Base-by-base conservation (phyloP, 257 asterid species). In the Agastache rugosa region DNA sequence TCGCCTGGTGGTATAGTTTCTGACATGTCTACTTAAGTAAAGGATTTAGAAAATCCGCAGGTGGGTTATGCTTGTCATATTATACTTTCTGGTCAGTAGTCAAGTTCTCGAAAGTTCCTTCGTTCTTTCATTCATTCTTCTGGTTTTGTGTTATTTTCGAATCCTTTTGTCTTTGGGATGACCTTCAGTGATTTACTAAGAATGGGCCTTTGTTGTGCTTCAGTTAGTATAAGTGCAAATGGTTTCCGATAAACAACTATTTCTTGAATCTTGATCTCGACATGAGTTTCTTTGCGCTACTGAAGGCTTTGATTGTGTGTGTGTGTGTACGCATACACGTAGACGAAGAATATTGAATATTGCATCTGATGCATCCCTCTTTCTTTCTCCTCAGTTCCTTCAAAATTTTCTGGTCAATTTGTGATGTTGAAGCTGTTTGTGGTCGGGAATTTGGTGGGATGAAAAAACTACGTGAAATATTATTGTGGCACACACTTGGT, bases 1-100 rank as follows among this genome's bases (percentile, higher is more conserved):
- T 63, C 53, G 6, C 69, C 12, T 39, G 35, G 53, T 39, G 69
- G 69, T 41, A 0, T 11, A 39, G 34, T 19, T 63, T 51, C 11
- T 8, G 67, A 62, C 25, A n/a, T 11, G 50, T 37, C 31, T n/a
- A 27, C 64, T 11, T 58, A 58, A 12, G 41, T 58, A 7, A 11
- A 14, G 39, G 34, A 14, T 59, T 11, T 11, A 59, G 20, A 27
- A 14, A 59, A 14, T 59, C 31, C 65, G 2, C 19, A 64, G 54
- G 54, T 64, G 17, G 27, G 69, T 39, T 64, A 64, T 64, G 53
- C 69, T 20, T 41, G 69, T 20, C 54, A 41, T 19, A 17, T 11
- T 20, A 2, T 37, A 37, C 51, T 17, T 39, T 63, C 50, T 19
- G 27, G 51, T 63, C n/a, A 17, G 70, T 64, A 3, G 20, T 63